These are phyloP conservation scores for Paxillus ammoniavirescens DNA, from an alignment of 768 basidiomycete species.

Conservation along the genomic window DNA sequence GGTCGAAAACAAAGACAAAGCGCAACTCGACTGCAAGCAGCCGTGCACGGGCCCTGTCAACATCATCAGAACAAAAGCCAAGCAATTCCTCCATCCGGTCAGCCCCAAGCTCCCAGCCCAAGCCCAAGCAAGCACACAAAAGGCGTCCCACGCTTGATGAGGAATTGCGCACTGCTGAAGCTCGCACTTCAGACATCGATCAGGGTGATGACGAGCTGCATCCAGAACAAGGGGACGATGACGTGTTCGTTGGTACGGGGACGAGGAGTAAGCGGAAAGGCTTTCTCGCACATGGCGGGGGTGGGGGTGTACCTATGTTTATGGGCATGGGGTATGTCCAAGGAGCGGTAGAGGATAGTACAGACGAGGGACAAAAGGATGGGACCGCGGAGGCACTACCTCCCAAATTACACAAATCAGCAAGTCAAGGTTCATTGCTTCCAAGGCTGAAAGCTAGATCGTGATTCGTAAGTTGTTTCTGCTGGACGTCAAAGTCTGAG, in stretches of 20 bases:
- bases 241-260: constrained; percentile 52
- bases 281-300: constrained; percentile 75
- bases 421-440: constrained; percentile 19
- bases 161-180: constrained; percentile 53
- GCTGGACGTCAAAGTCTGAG: neutral
- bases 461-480: constrained; percentile 5
- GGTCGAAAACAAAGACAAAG: constrained; percentile 15
- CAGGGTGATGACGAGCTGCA: constrained; percentile 38
- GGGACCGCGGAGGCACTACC: neutral
- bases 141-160: constrained; percentile 64
- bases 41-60: constrained; percentile 7
- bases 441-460: constrained; percentile 22
- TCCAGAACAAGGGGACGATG: constrained; percentile 40
- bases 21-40: constrained; percentile 16
- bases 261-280: constrained; percentile 51
- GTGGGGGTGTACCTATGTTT: constrained; percentile 66
- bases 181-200: constrained; percentile 29
- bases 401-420: constrained; percentile 8
- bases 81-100: constrained; percentile 1
- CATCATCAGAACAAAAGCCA: constrained; percentile 1
- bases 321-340: constrained; percentile 69
- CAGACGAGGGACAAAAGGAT: constrained; percentile 7
- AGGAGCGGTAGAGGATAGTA: constrained; percentile 40
- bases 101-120: constrained; percentile 14
- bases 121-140: constrained; percentile 20